Evolutionary conservation across 2,329 filamentous ascomycete species (phyloP).

Genomic region (Bimuria novae-zelandiae): DNA sequence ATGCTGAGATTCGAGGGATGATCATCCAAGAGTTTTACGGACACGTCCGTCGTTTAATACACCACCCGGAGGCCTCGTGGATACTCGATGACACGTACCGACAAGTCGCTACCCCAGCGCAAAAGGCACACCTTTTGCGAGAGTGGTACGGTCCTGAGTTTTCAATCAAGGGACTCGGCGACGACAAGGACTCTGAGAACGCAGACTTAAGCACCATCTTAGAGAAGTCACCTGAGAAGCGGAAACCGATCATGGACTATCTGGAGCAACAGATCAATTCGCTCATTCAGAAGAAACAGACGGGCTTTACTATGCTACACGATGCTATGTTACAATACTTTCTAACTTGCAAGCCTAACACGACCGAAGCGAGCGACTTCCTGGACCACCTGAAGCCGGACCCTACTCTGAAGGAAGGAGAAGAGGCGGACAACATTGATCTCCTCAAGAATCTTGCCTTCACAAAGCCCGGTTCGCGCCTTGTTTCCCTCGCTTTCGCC

Average conservation of each 20-base stretch:
- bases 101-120: constrained; percentile 79
- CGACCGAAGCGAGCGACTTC: constrained; percentile 83
- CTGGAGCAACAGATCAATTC: constrained; percentile 86
- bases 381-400: constrained; percentile 90
- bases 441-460: constrained; percentile 95
- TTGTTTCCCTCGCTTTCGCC: constrained; percentile 81
- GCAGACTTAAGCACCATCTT: constrained; percentile 78
- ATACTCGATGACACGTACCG: constrained; percentile 97
- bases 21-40: constrained; percentile 96
- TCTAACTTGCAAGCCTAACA: constrained; percentile 74
- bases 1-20: constrained; percentile 81
- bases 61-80: constrained; percentile 95
- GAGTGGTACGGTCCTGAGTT: constrained; percentile 99
- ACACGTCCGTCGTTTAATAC: constrained; percentile 88
- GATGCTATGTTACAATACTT: constrained; percentile 99
- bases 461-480: constrained; percentile 81
- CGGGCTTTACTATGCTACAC: constrained; percentile 95
- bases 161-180: constrained; percentile 68
- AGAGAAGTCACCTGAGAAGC: constrained; percentile 79
- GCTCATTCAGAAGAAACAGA: constrained; percentile 93
- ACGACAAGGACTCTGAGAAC: constrained; percentile 53
- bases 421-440: constrained; percentile 57
- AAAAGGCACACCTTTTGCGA: constrained; percentile 81
- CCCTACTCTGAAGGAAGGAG: constrained; percentile 69
- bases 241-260: constrained; percentile 82